phyloP scores from a whole-genome alignment of 371 early-diverging fungal genomes.

The Apophysomyces variabilis region DNA sequence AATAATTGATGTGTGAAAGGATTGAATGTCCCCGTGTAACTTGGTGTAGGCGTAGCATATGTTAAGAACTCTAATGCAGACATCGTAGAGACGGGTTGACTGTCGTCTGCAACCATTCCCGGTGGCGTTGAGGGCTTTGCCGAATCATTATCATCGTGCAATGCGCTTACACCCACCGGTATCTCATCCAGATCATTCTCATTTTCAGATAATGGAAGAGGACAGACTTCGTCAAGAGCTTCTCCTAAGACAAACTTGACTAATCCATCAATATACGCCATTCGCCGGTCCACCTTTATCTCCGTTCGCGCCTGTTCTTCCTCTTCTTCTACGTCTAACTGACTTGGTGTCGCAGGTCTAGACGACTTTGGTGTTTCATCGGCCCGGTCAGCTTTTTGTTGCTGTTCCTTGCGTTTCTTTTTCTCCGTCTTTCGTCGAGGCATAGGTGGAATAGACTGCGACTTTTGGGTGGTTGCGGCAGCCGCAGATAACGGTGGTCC shows the following conservation, averaged over 20 bases:
- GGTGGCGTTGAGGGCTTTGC: background rate
- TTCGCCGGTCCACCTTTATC: background rate
- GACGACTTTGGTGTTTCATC: slow-evolving; percentile 13
- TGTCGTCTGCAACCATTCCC: slow-evolving; percentile 14
- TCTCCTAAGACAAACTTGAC: slow-evolving; percentile 46
- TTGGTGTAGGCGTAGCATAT: slow-evolving; percentile 37
- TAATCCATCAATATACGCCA: slow-evolving; percentile 29
- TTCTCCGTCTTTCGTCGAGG: slow-evolving; percentile 45
- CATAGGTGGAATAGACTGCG: slow-evolving; percentile 33
- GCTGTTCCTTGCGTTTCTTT: slow-evolving; percentile 44
- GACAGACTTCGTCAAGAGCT: slow-evolving; percentile 34
- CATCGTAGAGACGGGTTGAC: slow-evolving; percentile 11
- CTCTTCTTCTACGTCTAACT: slow-evolving; percentile 6
- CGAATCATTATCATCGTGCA: slow-evolving; percentile 24
- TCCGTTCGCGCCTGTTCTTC: background rate
- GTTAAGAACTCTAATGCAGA: slow-evolving; percentile 43
- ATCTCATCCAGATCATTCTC: slow-evolving; percentile 29
- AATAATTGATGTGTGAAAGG: slow-evolving; percentile 48
- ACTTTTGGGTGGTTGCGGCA: slow-evolving; percentile 59
- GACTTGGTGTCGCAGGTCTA: slow-evolving; percentile 23
- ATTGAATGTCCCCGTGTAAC: slow-evolving; percentile 47
- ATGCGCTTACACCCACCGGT: slow-evolving; percentile 40
- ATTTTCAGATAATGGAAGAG: slow-evolving; percentile 9
- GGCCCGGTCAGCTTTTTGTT: slow-evolving; percentile 16
- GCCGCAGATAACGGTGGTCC: slow-evolving; percentile 57